phyloP scores from a whole-genome alignment of 495 filamentous ascomycete genomes.

The Penicillium mononematosum region DNA sequence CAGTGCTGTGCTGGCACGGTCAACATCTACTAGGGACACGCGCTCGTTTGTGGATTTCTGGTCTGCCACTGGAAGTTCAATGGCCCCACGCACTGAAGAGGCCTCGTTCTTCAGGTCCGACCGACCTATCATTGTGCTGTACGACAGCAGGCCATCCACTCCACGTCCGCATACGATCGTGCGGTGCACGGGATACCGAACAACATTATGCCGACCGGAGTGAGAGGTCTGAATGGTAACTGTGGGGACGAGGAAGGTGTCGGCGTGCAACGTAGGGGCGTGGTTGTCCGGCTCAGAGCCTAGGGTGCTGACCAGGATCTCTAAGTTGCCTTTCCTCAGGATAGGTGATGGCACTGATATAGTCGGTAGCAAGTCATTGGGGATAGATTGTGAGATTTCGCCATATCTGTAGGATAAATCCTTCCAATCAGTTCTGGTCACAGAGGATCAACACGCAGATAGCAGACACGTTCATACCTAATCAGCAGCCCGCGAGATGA shows the following conservation, averaged over 20 bases:
- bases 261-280: constrained; percentile 51
- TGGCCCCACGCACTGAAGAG: constrained; percentile 52
- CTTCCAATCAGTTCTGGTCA: not conserved
- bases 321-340: constrained; percentile 66
- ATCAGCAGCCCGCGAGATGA: constrained; percentile 56
- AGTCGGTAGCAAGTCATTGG: constrained; percentile 51
- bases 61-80: constrained; percentile 48
- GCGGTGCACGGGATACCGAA: constrained; percentile 84
- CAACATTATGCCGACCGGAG: constrained; percentile 56
- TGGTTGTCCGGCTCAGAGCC: constrained; percentile 39
- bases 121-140: constrained; percentile 45
- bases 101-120: constrained; percentile 36
- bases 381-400: constrained; percentile 43
- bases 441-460: not conserved
- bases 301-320: constrained; percentile 70
- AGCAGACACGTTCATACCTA: constrained; percentile 39
- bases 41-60: constrained; percentile 29
- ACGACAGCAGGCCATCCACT: constrained; percentile 51
- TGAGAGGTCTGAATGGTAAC: constrained; percentile 64
- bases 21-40: constrained; percentile 55
- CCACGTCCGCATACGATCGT: constrained; percentile 73
- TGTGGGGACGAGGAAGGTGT: constrained; percentile 66
- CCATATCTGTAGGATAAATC: constrained; percentile 46
- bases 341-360: constrained; percentile 66
- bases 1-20: constrained; percentile 56